Conservation (phyloP, 306 rosid species). For the Comarum palustre region DNA sequence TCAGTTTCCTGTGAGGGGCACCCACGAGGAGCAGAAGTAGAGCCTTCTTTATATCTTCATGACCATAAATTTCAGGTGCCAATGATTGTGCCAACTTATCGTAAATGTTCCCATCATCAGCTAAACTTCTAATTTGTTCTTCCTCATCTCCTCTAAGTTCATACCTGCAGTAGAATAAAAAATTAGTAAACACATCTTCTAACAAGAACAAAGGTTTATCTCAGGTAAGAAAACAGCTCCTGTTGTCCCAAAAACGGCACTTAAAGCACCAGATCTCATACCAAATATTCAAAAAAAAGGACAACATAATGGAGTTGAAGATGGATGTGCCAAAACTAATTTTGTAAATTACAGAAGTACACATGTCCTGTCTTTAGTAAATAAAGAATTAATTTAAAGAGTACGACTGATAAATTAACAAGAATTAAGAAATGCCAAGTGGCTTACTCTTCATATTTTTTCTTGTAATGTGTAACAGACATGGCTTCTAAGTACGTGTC, state of each 20-base stretch:
- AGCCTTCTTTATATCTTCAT: constrained; percentile 91
- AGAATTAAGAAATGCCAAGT: constrained; percentile 12
- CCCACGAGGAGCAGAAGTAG: constrained; percentile 94
- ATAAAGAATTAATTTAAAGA: background rate
- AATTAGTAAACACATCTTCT: constrained; percentile 14
- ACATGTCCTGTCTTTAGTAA: constrained; percentile 3
- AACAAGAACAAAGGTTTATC: constrained; percentile 17
- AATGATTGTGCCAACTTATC: constrained; percentile 75
- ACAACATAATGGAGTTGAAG: constrained; percentile 7
- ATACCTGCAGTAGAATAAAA: constrained; percentile 48
- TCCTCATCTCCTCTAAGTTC: constrained; percentile 87
- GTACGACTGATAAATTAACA: background rate
- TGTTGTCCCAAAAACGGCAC: background rate
- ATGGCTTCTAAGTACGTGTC: constrained; percentile 96
- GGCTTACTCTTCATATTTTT: constrained; percentile 93
- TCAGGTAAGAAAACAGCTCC: background rate
- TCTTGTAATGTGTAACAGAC: constrained; percentile 92
- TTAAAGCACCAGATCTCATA: background rate
- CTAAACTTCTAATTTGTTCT: constrained; percentile 63
- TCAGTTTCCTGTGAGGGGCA: constrained; percentile 83
- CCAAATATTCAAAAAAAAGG: constrained; percentile 11
- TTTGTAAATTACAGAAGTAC: background rate
- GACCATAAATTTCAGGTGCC: constrained; percentile 99
- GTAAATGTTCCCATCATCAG: constrained; percentile 90
- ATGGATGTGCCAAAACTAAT: background rate